Evolutionary conservation across 768 basidiomycete genomes (phyloP).

Genomic region (Podaxis carcinomalis): DNA sequence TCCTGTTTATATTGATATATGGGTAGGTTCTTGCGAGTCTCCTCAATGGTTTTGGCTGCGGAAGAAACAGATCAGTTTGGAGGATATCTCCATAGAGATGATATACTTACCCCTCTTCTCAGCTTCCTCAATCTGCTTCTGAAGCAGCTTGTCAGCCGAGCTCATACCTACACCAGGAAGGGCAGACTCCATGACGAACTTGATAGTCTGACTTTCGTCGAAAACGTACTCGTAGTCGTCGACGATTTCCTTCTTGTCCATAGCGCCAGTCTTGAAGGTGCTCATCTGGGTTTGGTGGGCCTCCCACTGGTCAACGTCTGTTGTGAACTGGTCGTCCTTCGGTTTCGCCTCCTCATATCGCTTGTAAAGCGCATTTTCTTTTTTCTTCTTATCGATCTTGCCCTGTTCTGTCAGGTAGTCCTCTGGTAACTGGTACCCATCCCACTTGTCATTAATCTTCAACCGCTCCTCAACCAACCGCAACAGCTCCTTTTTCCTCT

Average conservation of each 20-base stretch:
- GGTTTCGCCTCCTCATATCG: slow-evolving; percentile 93
- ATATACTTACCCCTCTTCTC: slow-evolving; percentile 73
- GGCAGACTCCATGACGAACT: slow-evolving; percentile 85
- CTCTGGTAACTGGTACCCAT: slow-evolving; percentile 95
- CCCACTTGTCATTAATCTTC: slow-evolving; percentile 91
- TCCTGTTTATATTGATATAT: slow-evolving; percentile 88
- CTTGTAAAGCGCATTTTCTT: slow-evolving; percentile 85
- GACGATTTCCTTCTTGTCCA: slow-evolving; percentile 80
- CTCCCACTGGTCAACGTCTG: slow-evolving; percentile 98
- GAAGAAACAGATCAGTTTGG: neutral
- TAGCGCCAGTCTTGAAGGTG: slow-evolving; percentile 84
- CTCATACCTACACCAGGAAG: slow-evolving; percentile 70
- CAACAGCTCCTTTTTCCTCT: slow-evolving; percentile 88
- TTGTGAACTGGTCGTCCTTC: slow-evolving; percentile 91
- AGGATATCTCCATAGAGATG: neutral
- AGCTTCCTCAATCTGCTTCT: slow-evolving; percentile 87
- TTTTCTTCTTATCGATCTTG: slow-evolving; percentile 96
- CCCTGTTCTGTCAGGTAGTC: slow-evolving; percentile 99
- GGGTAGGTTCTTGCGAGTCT: slow-evolving; percentile 89
- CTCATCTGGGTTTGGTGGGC: slow-evolving; percentile 85
- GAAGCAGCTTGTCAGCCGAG: slow-evolving; percentile 79
- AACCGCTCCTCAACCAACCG: slow-evolving; percentile 90
- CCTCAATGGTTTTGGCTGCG: slow-evolving; percentile 83
- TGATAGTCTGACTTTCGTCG: slow-evolving; percentile 95
- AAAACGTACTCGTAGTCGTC: slow-evolving; percentile 97